Base-by-base conservation (phyloP, 768 basidiomycete genomes). In the Amanita molliuscula region DNA sequence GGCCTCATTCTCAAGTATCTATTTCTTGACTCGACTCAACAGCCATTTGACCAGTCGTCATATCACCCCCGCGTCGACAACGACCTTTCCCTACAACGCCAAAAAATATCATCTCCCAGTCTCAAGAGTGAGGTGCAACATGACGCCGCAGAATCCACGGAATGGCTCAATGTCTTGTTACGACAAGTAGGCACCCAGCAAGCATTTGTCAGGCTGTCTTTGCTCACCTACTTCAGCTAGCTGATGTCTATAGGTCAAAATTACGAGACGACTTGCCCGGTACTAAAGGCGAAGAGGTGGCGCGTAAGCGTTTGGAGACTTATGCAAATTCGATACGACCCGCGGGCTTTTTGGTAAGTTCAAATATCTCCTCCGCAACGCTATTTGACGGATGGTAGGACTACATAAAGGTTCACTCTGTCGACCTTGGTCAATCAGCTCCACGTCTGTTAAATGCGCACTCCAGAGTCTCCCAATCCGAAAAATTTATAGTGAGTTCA, bases 141-240 rank as follows among this genome's bases (percentile, higher is more conserved):
- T 53, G 58, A 54, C 41, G 29, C 57, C 13, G 53, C 73, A 35
- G 95, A 97, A 64, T 86, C 89, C 1, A 77, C 84, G 21, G 88
- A 89, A 59, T 98, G 96, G 96, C 76, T 98, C 54, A 98, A 96
- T 62, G 70, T 78, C 18, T 71, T 99, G 28, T 65, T 92, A 50
- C 81, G 79, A 43, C 89, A 96, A 74, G 93, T 87, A 56, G 63
- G 59, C 46, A 38, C 38, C 33, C n/a, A 28, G 16, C 43, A 21
- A 38, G 23, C 8, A 42, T 31, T 9, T 47, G 33, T 15, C 40
- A 9, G 16, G 6, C n/a, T 6, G 21, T 16, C 11, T 31, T 44
- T 18, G 41, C 31, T 35, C n/a, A 29, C 34, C 31, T 31, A 6
- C 56, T 51, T 47, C 50, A 89, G 87, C 68, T 88, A 28, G 68